Evolutionary conservation across 805 yeast species (phyloP), one percentile per base, ranked within the genome.

Genomic region (Tetrapisispora namnaoensis): DNA sequence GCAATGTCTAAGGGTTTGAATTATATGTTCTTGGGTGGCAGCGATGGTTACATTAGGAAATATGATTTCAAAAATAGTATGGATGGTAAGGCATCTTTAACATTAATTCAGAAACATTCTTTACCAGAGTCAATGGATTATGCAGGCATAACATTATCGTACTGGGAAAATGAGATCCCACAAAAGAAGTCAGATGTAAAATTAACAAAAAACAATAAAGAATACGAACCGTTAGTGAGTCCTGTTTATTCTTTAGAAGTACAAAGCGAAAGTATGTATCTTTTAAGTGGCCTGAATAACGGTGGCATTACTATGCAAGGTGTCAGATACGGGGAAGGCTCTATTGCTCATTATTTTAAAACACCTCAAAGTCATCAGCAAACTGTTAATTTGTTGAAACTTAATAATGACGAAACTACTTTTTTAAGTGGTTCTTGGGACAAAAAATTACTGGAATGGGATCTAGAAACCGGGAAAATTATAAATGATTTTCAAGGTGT

Each of bases 121-220:
- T 72, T 89, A 45, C 88, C 88, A 22, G 99, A 93, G 62, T 78
- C 93, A 1, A 78, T 93, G 32, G 76, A 84, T 9, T 83, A 84
- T 59, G 93, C 89, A 0, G 99, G 98, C 7, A 82, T 87, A 5
- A 68, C 90, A 5, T 62, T 76, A 16, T 83, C 93, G 0, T 91
- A 88, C 69, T 93, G 97, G 96, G 98, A 91, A 61, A 93, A 93
- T 65, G 98, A 93, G 68, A 86, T 89, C 58, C 97, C 98, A 0
- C 70, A 79, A 60, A 73, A 50, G 71, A 71, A 53, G 62, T 70
- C 71, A 51, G 60, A 72, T 51, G 60, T 66, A 55, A 66, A 55
- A 47, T 43, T 60, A 57, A 42, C 61, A 53, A 65, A 65, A 14
- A 53, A 56, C 16, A 63, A 59, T 38, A 65, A 61, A 18, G 75